These are phyloP conservation scores for Davidsoniella virescens DNA, from an alignment of 2,329 filamentous ascomycete species.

Conservation along the genomic window DNA sequence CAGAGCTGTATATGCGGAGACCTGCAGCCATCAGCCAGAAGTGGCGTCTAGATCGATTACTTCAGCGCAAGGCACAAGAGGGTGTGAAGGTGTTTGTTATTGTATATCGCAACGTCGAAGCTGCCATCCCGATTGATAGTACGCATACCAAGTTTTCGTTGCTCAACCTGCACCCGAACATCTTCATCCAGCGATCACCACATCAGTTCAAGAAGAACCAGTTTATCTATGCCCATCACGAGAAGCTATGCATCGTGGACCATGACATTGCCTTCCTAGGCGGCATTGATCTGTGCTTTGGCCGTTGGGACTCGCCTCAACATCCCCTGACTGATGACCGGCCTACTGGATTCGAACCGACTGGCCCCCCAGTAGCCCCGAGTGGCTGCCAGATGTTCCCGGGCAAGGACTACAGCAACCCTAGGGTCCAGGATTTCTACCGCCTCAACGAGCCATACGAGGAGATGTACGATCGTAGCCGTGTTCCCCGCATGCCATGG, in stretches of 20 bases:
- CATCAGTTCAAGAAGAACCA: conserved; percentile 98
- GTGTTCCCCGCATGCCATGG: conserved; percentile 91
- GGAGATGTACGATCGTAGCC: conserved; percentile 92
- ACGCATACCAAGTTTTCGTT: conserved; percentile 96
- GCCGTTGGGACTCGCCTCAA: conserved; percentile 91
- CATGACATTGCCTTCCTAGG: conserved; percentile 92
- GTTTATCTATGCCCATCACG: conserved; percentile 98
- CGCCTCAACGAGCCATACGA: conserved; percentile 86
- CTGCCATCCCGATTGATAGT: conserved; percentile 92
- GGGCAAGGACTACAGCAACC: conserved; percentile 96
- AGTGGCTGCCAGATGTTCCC: conserved; percentile 94
- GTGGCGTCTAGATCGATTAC: conserved; percentile 82
- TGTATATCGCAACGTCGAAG: conserved; percentile 93
- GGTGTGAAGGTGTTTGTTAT: conserved; percentile 97
- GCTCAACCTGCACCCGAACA: conserved; percentile 85
- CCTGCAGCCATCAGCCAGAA: conserved; percentile 94
- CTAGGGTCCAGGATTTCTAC: conserved; percentile 88
- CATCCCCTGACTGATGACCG: conserved; percentile 87
- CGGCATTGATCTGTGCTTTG: conserved; percentile 91
- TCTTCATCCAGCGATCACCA: conserved; percentile 89
- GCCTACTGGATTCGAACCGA: conserved; percentile 78
- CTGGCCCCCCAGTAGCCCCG: conserved; percentile 55
- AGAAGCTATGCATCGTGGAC: conserved; percentile 94
- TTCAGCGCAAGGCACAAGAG: conserved; percentile 87
- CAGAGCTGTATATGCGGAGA: conserved; percentile 85